Conservation (phyloP, 1,284 basidiomycete species). For the Naganishia albida region DNA sequence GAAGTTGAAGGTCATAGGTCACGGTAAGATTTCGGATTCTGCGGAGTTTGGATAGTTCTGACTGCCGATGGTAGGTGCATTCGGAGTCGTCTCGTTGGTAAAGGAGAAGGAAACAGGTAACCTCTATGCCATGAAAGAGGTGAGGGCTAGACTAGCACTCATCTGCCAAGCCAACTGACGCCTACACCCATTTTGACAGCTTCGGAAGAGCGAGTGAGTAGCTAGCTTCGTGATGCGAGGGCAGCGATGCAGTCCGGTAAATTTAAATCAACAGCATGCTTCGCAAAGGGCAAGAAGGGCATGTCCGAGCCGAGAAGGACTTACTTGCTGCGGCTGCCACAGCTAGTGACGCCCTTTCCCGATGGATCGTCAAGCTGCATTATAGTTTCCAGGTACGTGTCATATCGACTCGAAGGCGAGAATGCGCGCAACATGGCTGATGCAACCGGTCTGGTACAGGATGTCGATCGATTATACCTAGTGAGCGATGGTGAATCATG, state of each 20-base stretch:
- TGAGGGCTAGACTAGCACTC: too few species aligned
- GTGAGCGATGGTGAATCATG: slow-evolving; percentile 57
- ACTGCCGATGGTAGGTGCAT: slow-evolving; percentile 65
- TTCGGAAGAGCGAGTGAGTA: slow-evolving; percentile 77
- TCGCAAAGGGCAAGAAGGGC: slow-evolving; percentile 93
- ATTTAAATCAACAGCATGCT: slow-evolving; percentile 64
- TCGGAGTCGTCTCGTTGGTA: slow-evolving; percentile 92
- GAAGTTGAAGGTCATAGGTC: slow-evolving; percentile 91
- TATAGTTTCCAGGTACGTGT: slow-evolving; percentile 63
- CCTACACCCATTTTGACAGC: too few species aligned
- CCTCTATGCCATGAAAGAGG: slow-evolving; percentile 96
- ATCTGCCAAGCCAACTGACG: too few species aligned
- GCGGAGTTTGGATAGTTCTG: not conserved
- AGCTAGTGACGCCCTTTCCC: slow-evolving; percentile 60
- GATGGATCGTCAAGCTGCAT: slow-evolving; percentile 91
- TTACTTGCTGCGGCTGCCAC: slow-evolving; percentile 47
- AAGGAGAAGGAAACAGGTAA: slow-evolving; percentile 75
- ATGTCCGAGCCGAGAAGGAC: slow-evolving; percentile 53
- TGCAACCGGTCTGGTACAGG: slow-evolving; percentile 62
- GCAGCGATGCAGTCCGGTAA: not conserved
- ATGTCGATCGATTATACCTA: slow-evolving; percentile 88
- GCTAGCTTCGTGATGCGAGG: not conserved
- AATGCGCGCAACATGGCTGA: not conserved
- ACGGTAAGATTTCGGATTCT: slow-evolving; percentile 62
- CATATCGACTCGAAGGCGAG: not conserved